These are phyloP conservation scores for Trebouxia sp. DNA, from an alignment of 139 green algal genomes.

Conservation along the genomic window DNA sequence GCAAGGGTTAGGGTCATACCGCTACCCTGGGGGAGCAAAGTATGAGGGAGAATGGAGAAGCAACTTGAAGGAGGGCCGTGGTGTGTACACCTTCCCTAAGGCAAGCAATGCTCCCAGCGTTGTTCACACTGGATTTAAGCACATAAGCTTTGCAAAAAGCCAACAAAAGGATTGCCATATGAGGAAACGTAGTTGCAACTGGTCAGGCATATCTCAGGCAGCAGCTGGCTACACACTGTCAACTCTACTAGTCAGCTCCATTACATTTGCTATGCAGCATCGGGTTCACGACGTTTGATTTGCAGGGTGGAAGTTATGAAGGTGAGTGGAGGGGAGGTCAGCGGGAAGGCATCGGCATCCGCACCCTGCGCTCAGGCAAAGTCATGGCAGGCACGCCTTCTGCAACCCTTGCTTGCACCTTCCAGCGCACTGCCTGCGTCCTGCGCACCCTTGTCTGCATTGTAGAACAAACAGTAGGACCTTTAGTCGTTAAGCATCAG, in stretches of 20 bases:
- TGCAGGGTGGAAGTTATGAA: conserved; percentile 78
- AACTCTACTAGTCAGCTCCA: too few species aligned
- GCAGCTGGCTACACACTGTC: too few species aligned
- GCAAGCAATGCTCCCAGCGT: background rate
- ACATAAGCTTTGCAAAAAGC: too few species aligned
- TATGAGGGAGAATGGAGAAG: conserved; percentile 84
- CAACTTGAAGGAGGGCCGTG: conserved; percentile 76
- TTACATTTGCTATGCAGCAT: too few species aligned
- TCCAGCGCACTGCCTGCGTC: background rate
- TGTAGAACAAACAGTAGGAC: background rate
- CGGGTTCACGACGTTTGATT: too few species aligned
- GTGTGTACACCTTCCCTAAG: conserved; percentile 82
- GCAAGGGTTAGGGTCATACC: conserved; percentile 77
- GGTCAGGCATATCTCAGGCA: too few species aligned
- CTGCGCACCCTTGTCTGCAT: background rate
- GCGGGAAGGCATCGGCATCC: conserved; percentile 68
- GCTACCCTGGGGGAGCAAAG: conserved; percentile 66
- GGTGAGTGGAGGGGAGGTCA: conserved; percentile 76
- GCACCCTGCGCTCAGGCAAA: conserved; percentile 69
- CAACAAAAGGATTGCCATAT: too few species aligned
- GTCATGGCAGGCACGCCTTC: conserved; percentile 42
- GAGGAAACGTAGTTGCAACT: too few species aligned
- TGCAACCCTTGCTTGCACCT: background rate
- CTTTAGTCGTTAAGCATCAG: background rate
- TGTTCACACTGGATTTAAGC: background rate